Conservation (phyloP, 208 protist species). For the Crithidia brevicula region DNA sequence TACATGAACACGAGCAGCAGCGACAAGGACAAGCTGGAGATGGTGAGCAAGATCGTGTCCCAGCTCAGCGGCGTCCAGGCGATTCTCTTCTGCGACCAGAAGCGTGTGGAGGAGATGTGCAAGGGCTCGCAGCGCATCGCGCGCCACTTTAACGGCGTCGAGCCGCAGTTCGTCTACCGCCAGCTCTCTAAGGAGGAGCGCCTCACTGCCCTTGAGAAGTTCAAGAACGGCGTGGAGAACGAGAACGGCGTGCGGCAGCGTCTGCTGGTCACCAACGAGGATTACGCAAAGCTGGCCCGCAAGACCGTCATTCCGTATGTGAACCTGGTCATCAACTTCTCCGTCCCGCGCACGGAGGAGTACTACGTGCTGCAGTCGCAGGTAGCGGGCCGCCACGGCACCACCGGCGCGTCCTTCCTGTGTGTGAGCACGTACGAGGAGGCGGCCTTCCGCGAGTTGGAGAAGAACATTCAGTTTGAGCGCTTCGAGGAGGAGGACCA, state of each 20-base stretch:
- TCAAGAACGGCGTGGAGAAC: constrained; percentile 87
- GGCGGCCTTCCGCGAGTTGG: constrained; percentile 50
- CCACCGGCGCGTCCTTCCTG: constrained; percentile 82
- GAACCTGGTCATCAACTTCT: constrained; percentile 91
- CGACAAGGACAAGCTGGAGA: constrained; percentile 87
- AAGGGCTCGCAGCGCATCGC: constrained; percentile 59
- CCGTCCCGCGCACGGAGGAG: constrained; percentile 79
- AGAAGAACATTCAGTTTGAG: constrained; percentile 70
- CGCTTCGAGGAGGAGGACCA: constrained; percentile 64
- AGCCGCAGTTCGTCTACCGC: constrained; percentile 83
- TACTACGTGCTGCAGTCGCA: constrained; percentile 88
- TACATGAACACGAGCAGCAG: constrained; percentile 55
- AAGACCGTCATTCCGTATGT: constrained; percentile 91
- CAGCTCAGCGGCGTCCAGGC: constrained; percentile 91
- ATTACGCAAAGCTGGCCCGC: constrained; percentile 91
- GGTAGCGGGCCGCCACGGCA: constrained; percentile 79
- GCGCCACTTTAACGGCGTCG: constrained; percentile 80
- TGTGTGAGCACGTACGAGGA: constrained; percentile 67
- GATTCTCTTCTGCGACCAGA: constrained; percentile 86
- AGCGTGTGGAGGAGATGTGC: constrained; percentile 84
- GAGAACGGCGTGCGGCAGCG: constrained; percentile 83
- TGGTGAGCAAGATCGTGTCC: constrained; percentile 78
- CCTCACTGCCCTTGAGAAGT: constrained; percentile 72
- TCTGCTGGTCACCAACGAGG: constrained; percentile 90
- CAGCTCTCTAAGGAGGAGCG: constrained; percentile 77